phyloP scores from a whole-genome alignment of 148 eudicot genomes.

The Heliosperma pusillum region DNA sequence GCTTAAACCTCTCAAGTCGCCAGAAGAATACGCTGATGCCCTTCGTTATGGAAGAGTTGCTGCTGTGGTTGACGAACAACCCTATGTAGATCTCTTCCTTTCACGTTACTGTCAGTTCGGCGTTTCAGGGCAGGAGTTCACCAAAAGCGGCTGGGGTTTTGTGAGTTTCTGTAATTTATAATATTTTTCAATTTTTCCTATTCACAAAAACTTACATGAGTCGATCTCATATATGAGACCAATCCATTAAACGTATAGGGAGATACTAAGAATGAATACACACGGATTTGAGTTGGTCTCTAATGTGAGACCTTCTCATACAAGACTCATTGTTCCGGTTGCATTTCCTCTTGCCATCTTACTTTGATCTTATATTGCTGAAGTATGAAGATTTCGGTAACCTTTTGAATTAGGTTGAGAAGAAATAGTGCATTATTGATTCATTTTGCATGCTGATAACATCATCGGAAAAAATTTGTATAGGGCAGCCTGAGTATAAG shows the following conservation, averaged over 20 bases:
- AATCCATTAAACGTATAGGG: neutral
- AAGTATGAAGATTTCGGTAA: neutral
- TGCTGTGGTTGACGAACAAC: constrained; percentile 86
- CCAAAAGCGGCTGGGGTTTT: constrained; percentile 87
- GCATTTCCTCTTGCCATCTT: neutral
- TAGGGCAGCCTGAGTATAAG: neutral
- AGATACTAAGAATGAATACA: neutral
- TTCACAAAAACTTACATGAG: neutral
- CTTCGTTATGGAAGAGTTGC: constrained; percentile 59
- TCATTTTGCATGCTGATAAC: neutral
- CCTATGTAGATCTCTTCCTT: constrained; percentile 65
- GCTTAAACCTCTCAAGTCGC: constrained; percentile 58
- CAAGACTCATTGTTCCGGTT: neutral
- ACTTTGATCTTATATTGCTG: neutral
- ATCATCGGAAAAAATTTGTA: neutral
- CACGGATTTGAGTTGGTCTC: neutral
- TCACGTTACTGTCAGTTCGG: constrained; percentile 57
- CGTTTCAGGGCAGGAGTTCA: constrained; percentile 67
- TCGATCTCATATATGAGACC: neutral
- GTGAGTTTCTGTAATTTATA: constrained; percentile 45
- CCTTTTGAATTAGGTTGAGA: neutral
- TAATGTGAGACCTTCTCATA: no score
- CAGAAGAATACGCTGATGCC: constrained; percentile 62
- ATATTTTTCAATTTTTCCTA: neutral
- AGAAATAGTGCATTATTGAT: neutral